Evolutionary conservation across 192 early-diverging fungal species (phyloP).

Genomic region (Rhizoclosmatium globosum): DNA sequence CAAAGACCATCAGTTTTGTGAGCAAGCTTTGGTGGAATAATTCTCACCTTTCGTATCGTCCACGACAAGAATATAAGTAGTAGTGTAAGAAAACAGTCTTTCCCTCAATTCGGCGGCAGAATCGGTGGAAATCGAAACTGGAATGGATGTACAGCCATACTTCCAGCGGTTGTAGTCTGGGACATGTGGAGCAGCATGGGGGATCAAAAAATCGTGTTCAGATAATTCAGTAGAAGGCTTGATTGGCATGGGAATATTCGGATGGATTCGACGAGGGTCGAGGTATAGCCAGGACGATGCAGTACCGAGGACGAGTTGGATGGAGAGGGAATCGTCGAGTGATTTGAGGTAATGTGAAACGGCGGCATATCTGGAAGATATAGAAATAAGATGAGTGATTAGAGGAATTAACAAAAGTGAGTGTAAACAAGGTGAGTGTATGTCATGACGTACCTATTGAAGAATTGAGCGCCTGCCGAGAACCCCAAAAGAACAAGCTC

Average conservation of each 20-base stretch:
- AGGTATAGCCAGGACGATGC: slow-evolving; percentile 31
- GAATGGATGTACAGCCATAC: neutral
- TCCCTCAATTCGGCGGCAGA: neutral
- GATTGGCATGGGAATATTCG: too few species aligned
- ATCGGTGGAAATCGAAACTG: neutral
- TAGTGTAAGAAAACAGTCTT: neutral
- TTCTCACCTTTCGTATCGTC: neutral
- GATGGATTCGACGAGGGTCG: neutral
- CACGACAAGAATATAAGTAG: neutral
- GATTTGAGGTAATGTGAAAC: neutral
- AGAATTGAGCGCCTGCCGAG: slow-evolving; percentile 20
- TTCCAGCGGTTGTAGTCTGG: slow-evolving; percentile 1
- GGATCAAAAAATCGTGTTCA: neutral
- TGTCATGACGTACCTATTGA: slow-evolving; percentile 5
- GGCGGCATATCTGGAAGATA: neutral
- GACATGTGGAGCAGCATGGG: neutral
- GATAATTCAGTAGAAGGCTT: neutral
- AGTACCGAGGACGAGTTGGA: slow-evolving; percentile 4
- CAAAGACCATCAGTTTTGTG: too few species aligned
- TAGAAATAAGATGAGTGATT: too few species aligned
- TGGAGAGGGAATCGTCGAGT: neutral
- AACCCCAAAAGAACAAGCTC: slow-evolving; percentile 1
- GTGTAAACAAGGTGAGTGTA: too few species aligned
- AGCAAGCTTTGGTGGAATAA: neutral
- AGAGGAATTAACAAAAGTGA: too few species aligned